Evolutionary conservation across 768 basidiomycete genomes (phyloP), one percentile per base, ranked within the genome.

Genomic region (Lactarius pseudohatsudake): DNA sequence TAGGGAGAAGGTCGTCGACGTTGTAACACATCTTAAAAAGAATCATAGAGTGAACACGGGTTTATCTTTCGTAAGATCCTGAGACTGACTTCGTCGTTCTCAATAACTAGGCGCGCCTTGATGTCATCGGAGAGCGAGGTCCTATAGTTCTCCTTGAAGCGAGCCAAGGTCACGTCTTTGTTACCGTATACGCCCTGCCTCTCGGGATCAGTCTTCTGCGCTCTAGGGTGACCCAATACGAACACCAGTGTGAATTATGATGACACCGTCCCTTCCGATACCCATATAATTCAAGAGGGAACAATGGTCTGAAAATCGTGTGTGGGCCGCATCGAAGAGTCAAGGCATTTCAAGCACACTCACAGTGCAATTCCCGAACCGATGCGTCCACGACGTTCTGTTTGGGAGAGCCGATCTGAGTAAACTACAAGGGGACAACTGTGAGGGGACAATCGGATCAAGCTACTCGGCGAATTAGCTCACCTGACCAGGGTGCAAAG

Each of bases 241-340:
- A 91, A 96, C 62, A 86, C 84, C 75, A 72, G 89, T 85, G 76
- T 95, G 93, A 10, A 95, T 82, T 69, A 96, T 89, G 82, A 95
- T 92, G 6, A 98, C 92, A 5, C 89, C 86, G 65, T 98, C 93
- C n/a, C 81, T 77, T 13, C 86, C 92, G 38, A 93, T 74, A 0
- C 86, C 90, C 91, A 96, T 93, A 22, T 85, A 78, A 62, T 93
- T 90, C 74, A 96, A 80, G 84, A 97, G 90, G 75, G 96, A 87
- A 66, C 86, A 86, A 67, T 98, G 96, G 73, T 98, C 76, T 77
- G 41, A 9, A 36, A 16, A 47, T 43, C 22, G 32, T n/a, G 22
- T 10, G 50, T 61, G 20, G 56, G 38, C 28, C n/a, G 13, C n/a
- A 47, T 9, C 20, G 45, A 10, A 57, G 18, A 64, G 30, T 4